A percentile compares a stretch with the other conserved stretches of the same genome.
phyloP scores from a whole-genome alignment of 495 filamentous ascomycete genomes.

The Penicillium coffeae region DNA sequence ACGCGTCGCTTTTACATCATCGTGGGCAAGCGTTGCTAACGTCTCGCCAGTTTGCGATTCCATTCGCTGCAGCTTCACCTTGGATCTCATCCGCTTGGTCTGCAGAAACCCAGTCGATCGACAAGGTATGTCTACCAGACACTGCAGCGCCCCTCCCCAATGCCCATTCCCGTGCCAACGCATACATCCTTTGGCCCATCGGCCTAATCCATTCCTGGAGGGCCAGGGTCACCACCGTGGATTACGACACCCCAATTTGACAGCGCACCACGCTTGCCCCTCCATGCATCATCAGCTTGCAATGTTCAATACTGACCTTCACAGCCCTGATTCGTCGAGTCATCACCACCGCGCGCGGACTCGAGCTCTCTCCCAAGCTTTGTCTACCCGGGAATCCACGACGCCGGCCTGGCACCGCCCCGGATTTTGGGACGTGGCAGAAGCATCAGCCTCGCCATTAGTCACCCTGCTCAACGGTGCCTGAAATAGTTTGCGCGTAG shows the following conservation, averaged over 20 bases:
- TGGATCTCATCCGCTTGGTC: slow-evolving; percentile 14
- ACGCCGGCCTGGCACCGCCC: slow-evolving; percentile 28
- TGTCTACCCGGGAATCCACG: slow-evolving; percentile 13
- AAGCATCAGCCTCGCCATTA: slow-evolving; percentile 6
- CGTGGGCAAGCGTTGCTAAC: slow-evolving; percentile 14
- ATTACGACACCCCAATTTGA: slow-evolving; percentile 15
- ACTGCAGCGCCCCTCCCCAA: slow-evolving; percentile 11
- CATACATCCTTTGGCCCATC: slow-evolving; percentile 40
- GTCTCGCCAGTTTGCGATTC: slow-evolving; percentile 11
- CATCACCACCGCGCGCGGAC: slow-evolving; percentile 19
- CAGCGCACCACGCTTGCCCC: slow-evolving; percentile 27
- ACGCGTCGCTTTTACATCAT: slow-evolving; percentile 19
- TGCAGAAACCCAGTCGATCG: slow-evolving; percentile 31
- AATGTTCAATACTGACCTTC: slow-evolving; percentile 22
- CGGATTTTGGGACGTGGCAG: slow-evolving; percentile 27
- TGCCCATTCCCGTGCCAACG: slow-evolving; percentile 43
- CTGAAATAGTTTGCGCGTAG: slow-evolving; percentile 23
- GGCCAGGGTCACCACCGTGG: slow-evolving; percentile 9
- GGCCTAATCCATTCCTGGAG: slow-evolving; percentile 29
- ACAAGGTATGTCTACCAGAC: slow-evolving; percentile 40
- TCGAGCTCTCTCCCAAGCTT: slow-evolving; percentile 5
- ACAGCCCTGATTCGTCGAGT: slow-evolving; percentile 23
- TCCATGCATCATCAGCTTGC: slow-evolving; percentile 5
- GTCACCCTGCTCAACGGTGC: not conserved
- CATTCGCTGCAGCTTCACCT: slow-evolving; percentile 21